These are phyloP conservation scores for Mortierella claussenii DNA, from an alignment of 192 early-diverging fungal genomes.

Conservation along the genomic window DNA sequence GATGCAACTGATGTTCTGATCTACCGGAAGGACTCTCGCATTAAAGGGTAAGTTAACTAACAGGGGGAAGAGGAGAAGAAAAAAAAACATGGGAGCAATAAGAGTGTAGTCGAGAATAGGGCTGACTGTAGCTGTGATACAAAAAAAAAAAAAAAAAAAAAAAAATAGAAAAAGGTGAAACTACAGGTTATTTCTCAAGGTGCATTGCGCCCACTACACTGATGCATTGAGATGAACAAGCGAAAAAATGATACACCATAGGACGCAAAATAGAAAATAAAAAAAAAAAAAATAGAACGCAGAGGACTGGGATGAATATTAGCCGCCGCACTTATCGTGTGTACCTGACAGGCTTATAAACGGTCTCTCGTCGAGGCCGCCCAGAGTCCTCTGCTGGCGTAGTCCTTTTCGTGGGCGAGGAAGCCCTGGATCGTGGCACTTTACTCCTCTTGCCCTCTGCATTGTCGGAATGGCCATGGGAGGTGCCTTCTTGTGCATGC, in stretches of 20 bases:
- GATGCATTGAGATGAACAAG: too few relatives aligned
- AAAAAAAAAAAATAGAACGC: too few relatives aligned
- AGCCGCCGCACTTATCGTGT: constrained; percentile 6
- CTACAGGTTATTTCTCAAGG: neutral
- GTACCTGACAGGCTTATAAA: constrained; percentile 36
- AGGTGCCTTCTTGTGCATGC: neutral
- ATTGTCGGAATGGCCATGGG: neutral
- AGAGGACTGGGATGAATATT: neutral
- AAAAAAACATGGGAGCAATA: too few relatives aligned
- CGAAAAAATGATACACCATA: too few relatives aligned
- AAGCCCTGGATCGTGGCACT: constrained; percentile 18
- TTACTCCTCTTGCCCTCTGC: constrained; percentile 5
- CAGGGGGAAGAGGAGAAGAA: too few relatives aligned
- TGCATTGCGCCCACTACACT: too few relatives aligned
- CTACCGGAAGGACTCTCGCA: constrained; percentile 35
- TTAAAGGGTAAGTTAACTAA: constrained; percentile 32
- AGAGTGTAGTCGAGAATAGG: too few relatives aligned
- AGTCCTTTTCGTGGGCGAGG: constrained; percentile 5
- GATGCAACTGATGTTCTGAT: constrained; percentile 34
- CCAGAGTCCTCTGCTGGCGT: constrained; percentile 12
- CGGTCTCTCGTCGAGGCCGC: constrained; percentile 41
- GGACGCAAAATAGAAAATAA: too few relatives aligned
- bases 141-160: constrained; percentile 1
- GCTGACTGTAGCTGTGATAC: too few relatives aligned
- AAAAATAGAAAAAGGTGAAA: constrained; percentile 7